Base-by-base conservation (phyloP, 805 yeast species). In the Zygotorulaspora danielsina region DNA sequence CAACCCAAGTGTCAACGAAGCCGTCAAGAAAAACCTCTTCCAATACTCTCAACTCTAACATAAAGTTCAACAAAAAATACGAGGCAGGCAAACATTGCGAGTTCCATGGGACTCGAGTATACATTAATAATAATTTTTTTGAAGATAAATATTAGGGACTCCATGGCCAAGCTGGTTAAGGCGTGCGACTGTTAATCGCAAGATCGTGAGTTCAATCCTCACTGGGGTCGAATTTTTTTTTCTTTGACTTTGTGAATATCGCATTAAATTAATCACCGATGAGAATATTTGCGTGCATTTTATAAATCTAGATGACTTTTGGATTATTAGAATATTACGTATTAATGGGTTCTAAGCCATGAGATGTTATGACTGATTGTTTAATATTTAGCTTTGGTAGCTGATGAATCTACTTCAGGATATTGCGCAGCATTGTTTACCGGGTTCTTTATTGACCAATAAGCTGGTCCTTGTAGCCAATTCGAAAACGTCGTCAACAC, bases 401-500 rank as follows among this genome's bases (percentile, higher is more conserved):
- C n/a, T n/a, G n/a, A n/a, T n/a, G n/a, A n/a, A n/a, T n/a, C n/a
- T n/a, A 12, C 18, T 33, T 39, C 33, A 55, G 17, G 61, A 51
- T 15, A 69, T 57, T 4, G 63, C 59, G 42, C 73, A 72, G 37
- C 65, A 63, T 5, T 50, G 53, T 16, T 49, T 48, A 3, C 69
- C 66, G 4, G 70, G 70, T 19, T 69, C 70, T 34, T 72, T 67
- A 35, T 71, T 69, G 15, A 76, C 73, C 29, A 87, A 63, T 40
- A 87, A 65, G 55, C 93, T 81, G 3, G 89, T 80, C 50, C 97
- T 71, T 1, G 95, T 85, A 11, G 97, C 96, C 36, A 78, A 77
- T 63, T 89, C 97, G 60, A 89, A 88, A 2, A 89, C 89, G 56
- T 85, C 94, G 61, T 88, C 96, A 16, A 89, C 97, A 9, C 95